phyloP scores from a whole-genome alignment of 73 alveolate genomes.

The Blepharisma stoltei region DNA sequence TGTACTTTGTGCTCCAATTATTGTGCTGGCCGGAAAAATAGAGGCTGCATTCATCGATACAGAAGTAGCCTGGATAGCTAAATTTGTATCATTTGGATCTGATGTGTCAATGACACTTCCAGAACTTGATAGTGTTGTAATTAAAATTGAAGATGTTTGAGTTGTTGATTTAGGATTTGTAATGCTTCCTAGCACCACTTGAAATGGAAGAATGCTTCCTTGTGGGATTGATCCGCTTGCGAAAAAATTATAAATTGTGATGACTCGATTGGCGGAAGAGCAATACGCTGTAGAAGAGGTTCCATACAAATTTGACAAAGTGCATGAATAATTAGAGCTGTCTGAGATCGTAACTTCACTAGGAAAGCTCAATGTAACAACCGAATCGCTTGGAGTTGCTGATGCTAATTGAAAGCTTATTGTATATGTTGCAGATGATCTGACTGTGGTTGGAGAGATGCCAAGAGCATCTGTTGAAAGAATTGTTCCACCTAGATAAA shows the following conservation, averaged over 20 bases:
- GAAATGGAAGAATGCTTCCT: background rate
- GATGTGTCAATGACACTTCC: background rate
- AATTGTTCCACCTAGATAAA: too few relatives aligned
- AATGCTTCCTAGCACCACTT: background rate
- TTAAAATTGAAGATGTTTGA: background rate
- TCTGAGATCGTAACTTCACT: conserved; percentile 17
- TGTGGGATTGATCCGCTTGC: background rate
- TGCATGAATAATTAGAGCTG: background rate
- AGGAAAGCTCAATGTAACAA: background rate
- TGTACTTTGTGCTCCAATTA: conserved; percentile 12
- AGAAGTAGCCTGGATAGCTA: background rate
- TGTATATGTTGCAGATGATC: background rate
- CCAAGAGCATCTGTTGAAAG: too few relatives aligned
- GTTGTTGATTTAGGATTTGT: conserved; percentile 8
- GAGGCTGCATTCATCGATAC: conserved; percentile 3
- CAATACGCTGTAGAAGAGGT: conserved; percentile 5
- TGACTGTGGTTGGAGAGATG: background rate
- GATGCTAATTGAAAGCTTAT: background rate
- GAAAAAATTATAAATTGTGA: background rate
- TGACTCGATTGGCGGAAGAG: background rate
- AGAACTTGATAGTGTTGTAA: background rate
- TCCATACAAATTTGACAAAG: background rate
- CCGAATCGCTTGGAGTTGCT: conserved; percentile 2
- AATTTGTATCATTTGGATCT: background rate
- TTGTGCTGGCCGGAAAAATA: background rate